A percentile compares a stretch with the other conserved stretches of the same genome.
Evolutionary conservation across 805 yeast genomes (phyloP).

Genomic region (Metschnikowia noctiluminum): DNA sequence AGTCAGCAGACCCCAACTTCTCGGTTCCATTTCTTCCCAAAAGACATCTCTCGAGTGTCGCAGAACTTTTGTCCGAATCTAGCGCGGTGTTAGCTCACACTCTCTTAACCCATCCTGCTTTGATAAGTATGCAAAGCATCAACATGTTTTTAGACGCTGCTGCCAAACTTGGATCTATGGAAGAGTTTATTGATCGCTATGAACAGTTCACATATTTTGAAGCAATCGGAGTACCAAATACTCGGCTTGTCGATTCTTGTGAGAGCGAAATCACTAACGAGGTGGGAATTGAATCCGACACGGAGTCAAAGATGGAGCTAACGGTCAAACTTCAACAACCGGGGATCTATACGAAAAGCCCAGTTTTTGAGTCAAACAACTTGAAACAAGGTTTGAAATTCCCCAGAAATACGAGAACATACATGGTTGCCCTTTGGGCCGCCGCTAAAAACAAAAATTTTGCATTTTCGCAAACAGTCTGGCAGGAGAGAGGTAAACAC

Average conservation of each 20-base stretch:
- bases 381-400: constrained; percentile 3
- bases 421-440: constrained; percentile 62
- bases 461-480: constrained; percentile 59
- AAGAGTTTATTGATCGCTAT: constrained; percentile 35
- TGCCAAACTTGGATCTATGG: constrained; percentile 29
- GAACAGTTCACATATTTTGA: constrained; percentile 29
- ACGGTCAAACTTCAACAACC: background rate
- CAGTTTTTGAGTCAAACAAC: constrained; percentile 13
- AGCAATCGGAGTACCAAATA: constrained; percentile 8
- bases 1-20: constrained; percentile 3
- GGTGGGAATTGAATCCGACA: background rate
- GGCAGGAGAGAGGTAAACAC: constrained; percentile 78
- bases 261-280: background rate
- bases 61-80: constrained; percentile 64
- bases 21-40: constrained; percentile 73
- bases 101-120: constrained; percentile 40
- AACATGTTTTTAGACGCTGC: constrained; percentile 53
- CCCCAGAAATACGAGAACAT: constrained; percentile 43
- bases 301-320: background rate
- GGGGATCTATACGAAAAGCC: constrained; percentile 19
- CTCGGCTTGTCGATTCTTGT: background rate
- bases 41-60: constrained; percentile 33
- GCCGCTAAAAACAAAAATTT: constrained; percentile 54
- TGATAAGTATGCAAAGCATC: constrained; percentile 41
- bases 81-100: constrained; percentile 70